phyloP scores from a whole-genome alignment of 352 stramenopile species.

The Pythium rhizo-oryzae region DNA sequence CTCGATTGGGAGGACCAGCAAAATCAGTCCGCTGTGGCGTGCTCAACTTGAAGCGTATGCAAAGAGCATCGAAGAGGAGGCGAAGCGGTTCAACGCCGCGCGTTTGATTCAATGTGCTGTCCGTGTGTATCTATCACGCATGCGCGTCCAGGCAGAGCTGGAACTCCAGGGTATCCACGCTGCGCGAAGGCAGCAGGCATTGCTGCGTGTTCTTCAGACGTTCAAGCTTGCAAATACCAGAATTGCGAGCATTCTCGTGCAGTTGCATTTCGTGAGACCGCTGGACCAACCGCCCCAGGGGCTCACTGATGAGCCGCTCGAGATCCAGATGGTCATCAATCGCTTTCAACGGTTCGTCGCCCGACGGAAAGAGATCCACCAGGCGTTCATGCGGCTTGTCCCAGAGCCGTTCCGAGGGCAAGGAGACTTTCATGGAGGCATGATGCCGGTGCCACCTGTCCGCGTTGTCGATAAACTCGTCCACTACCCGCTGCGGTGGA shows the following conservation, averaged over 20 bases:
- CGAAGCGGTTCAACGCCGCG: slow-evolving; percentile 66
- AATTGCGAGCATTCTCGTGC: slow-evolving; percentile 61
- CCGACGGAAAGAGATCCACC: slow-evolving; percentile 56
- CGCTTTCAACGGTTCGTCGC: slow-evolving; percentile 52
- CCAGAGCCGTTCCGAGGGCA: slow-evolving; percentile 57
- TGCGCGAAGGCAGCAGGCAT: slow-evolving; percentile 54
- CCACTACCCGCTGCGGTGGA: slow-evolving; percentile 60
- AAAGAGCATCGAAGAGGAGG: slow-evolving; percentile 59
- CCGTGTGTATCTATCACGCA: slow-evolving; percentile 66
- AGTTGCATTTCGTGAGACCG: slow-evolving; percentile 61
- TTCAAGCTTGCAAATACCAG: slow-evolving; percentile 67
- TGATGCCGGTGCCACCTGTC: slow-evolving; percentile 60
- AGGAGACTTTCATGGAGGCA: slow-evolving; percentile 32
- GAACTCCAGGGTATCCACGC: slow-evolving; percentile 70
- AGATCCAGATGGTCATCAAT: slow-evolving; percentile 61
- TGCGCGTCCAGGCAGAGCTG: slow-evolving; percentile 63
- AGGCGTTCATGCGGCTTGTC: slow-evolving; percentile 47
- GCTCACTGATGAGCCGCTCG: slow-evolving; percentile 60
- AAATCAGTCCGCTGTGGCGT: slow-evolving; percentile 57
- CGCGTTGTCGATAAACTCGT: slow-evolving; percentile 68
- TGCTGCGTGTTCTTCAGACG: slow-evolving; percentile 53
- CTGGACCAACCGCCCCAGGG: slow-evolving; percentile 45
- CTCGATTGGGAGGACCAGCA: slow-evolving; percentile 37
- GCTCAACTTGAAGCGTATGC: slow-evolving; percentile 63
- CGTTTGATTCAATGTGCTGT: slow-evolving; percentile 75